Base-by-base conservation (phyloP, 768 basidiomycete genomes). In the Agaricus subrufescens region DNA sequence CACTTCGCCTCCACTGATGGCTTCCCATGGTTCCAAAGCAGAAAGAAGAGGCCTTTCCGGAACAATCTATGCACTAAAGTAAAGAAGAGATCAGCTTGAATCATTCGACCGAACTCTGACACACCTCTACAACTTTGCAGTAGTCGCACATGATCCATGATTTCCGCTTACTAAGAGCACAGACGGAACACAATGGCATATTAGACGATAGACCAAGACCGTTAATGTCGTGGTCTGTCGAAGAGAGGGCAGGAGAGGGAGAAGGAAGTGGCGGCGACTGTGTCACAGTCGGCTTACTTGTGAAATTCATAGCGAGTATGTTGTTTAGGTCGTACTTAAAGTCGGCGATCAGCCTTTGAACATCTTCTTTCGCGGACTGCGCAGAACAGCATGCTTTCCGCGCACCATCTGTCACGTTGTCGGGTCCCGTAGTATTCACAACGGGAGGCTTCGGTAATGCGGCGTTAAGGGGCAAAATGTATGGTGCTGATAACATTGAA, bases 81-180 rank as follows among this genome's bases (percentile, higher is more conserved):
- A 10, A 6, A 38, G 31, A 25, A 7, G 38, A 10, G 12, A 12
- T 46, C 42, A 23, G 30, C n/a, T 25, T 14, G 25, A 23, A 29
- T 29, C 30, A 37, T 27, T 42, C 45, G 27, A 42, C 10, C 40
- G 46, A 31, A 44, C n/a, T 39, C 3, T 3, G 46, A 64, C 74
- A 62, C 60, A 76, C 76, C 54, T 73, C 62, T 31, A 73, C 63
- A 37, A 66, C 61, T 58, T 67, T 66, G 60, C 76, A 78, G 49
- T 67, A 66, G 12, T 58, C 64, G 58, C 77, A 77, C 37, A 67
- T 66, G 57, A 62, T 73, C 73, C 71, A 73, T 2, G 66, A 63
- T 14, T 63, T 65, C 37, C 62, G 61, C 49, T 66, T 68, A 52
- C 63, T 64, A 56, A 63, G 63, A 30, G 66, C 68, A 58, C 75